Evolutionary conservation across 2,329 filamentous ascomycete genomes (phyloP).

Genomic region (Corniculantispora saksenae): DNA sequence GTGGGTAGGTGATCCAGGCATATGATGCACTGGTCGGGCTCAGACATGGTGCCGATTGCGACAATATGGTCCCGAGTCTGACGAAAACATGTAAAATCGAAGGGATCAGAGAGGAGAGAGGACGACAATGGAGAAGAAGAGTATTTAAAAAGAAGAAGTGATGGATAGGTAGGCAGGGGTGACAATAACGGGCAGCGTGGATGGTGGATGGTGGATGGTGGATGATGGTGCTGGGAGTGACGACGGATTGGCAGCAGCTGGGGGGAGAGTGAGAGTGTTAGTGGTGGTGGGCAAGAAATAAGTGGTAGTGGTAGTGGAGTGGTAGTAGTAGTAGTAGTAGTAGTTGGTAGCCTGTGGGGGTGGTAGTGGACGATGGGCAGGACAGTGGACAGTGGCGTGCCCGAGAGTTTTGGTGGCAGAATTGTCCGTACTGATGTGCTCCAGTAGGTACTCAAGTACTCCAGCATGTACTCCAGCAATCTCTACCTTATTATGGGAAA

Average conservation of each 20-base stretch:
- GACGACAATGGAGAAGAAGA: slow-evolving; percentile 16
- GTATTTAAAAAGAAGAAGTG: not conserved
- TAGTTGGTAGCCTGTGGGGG: too few relatives aligned
- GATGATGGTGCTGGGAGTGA: slow-evolving; percentile 17
- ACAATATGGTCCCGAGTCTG: slow-evolving; percentile 36
- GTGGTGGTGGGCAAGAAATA: slow-evolving; percentile 14
- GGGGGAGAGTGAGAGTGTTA: not conserved
- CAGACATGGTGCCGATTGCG: slow-evolving; percentile 49
- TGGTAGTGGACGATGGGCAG: not conserved
- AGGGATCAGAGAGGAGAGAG: slow-evolving; percentile 21
- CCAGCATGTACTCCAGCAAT: too few relatives aligned
- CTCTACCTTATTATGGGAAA: too few relatives aligned
- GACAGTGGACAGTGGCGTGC: too few relatives aligned
- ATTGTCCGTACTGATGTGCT: too few relatives aligned
- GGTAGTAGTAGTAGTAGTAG: not conserved
- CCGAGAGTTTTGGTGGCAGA: not conserved
- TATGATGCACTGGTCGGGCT: slow-evolving; percentile 68
- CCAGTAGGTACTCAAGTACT: too few relatives aligned
- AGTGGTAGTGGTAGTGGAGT: not conserved
- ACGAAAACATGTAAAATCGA: slow-evolving; percentile 50
- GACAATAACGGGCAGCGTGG: slow-evolving; percentile 25
- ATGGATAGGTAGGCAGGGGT: slow-evolving; percentile 20
- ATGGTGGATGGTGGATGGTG: too few relatives aligned
- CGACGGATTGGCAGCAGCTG: not conserved
- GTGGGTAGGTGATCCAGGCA: slow-evolving; percentile 62